Percentiles rank a stretch among this genome's conserved stretches.
These are phyloP conservation scores for Mucor velutinosus DNA, from an alignment of 371 early-diverging fungal genomes.

Conservation along the genomic window DNA sequence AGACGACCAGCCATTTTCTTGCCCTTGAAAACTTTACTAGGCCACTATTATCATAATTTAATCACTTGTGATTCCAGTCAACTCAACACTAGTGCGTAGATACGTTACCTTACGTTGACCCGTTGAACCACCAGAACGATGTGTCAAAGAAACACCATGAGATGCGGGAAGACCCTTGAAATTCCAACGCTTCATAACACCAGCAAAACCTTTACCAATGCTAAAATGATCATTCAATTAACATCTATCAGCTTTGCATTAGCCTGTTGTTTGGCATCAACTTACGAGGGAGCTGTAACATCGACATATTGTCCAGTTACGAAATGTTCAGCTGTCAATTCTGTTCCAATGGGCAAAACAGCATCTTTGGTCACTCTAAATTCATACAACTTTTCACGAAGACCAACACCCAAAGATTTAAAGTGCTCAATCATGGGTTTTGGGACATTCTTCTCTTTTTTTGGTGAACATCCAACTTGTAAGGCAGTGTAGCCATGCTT, in stretches of 20 bases:
- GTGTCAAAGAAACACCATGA: slow-evolving; percentile 92
- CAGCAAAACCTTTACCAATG: slow-evolving; percentile 95
- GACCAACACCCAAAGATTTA: slow-evolving; percentile 67
- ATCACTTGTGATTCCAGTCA: neutral
- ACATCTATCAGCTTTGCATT: neutral
- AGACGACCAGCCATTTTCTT: slow-evolving; percentile 98
- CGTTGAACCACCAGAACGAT: slow-evolving; percentile 94
- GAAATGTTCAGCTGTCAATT: slow-evolving; percentile 85
- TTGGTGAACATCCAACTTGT: slow-evolving; percentile 81
- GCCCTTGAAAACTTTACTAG: slow-evolving; percentile 93
- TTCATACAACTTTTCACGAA: slow-evolving; percentile 79
- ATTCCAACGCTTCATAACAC: slow-evolving; percentile 97
- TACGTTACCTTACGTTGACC: slow-evolving; percentile 79
- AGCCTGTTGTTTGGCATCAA: neutral
- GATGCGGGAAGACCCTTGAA: slow-evolving; percentile 92
- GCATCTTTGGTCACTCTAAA: slow-evolving; percentile 90
- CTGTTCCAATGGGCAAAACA: slow-evolving; percentile 78
- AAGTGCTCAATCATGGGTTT: slow-evolving; percentile 81
- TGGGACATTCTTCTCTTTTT: slow-evolving; percentile 61
- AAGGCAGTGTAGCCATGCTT: slow-evolving; percentile 69
- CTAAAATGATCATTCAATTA: slow-evolving; percentile 34
- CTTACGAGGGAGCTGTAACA: slow-evolving; percentile 80
- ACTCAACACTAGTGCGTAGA: neutral
- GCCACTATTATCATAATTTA: slow-evolving; percentile 50
- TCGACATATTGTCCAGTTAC: slow-evolving; percentile 95